phyloP scores from a whole-genome alignment of 805 yeast species.

The Zygosaccharomyces bisporus region DNA sequence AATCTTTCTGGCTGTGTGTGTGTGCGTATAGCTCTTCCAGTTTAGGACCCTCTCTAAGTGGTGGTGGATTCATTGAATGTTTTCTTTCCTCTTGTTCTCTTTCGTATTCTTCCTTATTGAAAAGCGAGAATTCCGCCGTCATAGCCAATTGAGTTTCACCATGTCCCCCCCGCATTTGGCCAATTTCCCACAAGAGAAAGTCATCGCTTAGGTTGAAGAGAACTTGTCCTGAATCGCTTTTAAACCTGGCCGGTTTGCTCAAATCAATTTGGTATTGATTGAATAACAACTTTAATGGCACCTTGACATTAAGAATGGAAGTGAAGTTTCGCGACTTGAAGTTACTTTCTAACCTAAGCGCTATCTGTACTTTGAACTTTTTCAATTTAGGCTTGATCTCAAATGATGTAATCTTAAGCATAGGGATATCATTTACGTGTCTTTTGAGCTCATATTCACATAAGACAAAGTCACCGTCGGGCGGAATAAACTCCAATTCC shows the following conservation, averaged over 20 bases:
- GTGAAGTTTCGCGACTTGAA: conserved; percentile 37
- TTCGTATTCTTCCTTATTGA: conserved; percentile 28
- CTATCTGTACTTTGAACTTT: conserved; percentile 27
- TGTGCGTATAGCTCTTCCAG: conserved; percentile 35
- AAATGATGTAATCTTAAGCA: conserved; percentile 29
- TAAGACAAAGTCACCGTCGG: conserved; percentile 79
- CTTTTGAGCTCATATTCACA: conserved; percentile 38
- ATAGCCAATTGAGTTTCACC: conserved; percentile 53
- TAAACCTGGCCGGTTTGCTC: conserved; percentile 56
- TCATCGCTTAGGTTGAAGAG: conserved; percentile 66
- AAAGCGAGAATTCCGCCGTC: conserved; percentile 50
- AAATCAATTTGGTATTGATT: conserved; percentile 43
- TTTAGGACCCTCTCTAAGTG: conserved; percentile 34
- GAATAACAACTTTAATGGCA: conserved; percentile 33
- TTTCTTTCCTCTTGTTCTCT: conserved; percentile 26
- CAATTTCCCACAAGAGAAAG: conserved; percentile 69
- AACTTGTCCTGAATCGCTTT: conserved; percentile 68
- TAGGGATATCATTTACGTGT: conserved; percentile 39
- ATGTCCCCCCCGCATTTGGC: conserved; percentile 47
- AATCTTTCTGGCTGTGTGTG: conserved; percentile 22
- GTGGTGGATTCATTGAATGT: conserved; percentile 39
- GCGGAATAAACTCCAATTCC: conserved; percentile 75
- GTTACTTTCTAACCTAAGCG: conserved; percentile 28
- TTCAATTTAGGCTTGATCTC: conserved; percentile 27
- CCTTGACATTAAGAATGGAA: conserved; percentile 31